phyloP scores from a whole-genome alignment of 2,329 filamentous ascomycete genomes.

The Fusarium sulawesiense region DNA sequence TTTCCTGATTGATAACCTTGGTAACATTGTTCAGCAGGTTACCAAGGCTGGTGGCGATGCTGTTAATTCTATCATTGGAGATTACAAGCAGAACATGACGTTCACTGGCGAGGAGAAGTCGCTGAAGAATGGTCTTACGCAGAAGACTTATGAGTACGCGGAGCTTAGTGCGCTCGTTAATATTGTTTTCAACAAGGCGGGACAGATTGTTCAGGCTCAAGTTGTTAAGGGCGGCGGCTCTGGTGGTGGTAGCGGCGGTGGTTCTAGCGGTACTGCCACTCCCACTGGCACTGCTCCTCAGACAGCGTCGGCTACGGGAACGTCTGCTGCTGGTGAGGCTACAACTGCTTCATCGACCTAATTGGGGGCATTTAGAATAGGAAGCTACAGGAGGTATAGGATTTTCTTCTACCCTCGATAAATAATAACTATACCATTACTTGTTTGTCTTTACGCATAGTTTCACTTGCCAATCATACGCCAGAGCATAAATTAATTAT shows the following conservation, averaged over 20 bases:
- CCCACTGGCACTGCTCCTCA: slow-evolving; percentile 3
- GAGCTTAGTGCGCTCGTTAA: slow-evolving; percentile 24
- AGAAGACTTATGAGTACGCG: slow-evolving; percentile 24
- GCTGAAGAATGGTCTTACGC: slow-evolving; percentile 7
- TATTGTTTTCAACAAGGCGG: slow-evolving; percentile 28
- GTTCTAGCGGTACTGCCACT: neutral
- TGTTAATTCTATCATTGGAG: slow-evolving; percentile 25
- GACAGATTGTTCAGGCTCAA: slow-evolving; percentile 25
- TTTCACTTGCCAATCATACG: neutral
- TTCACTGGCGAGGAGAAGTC: slow-evolving; percentile 27
- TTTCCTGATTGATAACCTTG: slow-evolving; percentile 27
- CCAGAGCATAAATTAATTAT: too few relatives aligned
- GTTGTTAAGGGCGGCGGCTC: slow-evolving; percentile 21
- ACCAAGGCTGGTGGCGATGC: slow-evolving; percentile 13
- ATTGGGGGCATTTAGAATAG: neutral
- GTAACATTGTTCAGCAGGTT: slow-evolving; percentile 27
- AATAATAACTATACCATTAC: neutral
- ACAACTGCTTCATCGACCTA: neutral
- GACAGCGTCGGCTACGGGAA: slow-evolving; percentile 4
- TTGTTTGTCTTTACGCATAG: neutral
- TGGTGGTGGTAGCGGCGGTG: neutral
- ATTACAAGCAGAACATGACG: slow-evolving; percentile 30
- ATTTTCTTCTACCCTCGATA: neutral
- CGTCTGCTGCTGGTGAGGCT: neutral
- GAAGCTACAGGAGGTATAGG: neutral